These are phyloP conservation scores for Zygnema cylindricum DNA, from an alignment of 139 green algal species.

Conservation along the genomic window DNA sequence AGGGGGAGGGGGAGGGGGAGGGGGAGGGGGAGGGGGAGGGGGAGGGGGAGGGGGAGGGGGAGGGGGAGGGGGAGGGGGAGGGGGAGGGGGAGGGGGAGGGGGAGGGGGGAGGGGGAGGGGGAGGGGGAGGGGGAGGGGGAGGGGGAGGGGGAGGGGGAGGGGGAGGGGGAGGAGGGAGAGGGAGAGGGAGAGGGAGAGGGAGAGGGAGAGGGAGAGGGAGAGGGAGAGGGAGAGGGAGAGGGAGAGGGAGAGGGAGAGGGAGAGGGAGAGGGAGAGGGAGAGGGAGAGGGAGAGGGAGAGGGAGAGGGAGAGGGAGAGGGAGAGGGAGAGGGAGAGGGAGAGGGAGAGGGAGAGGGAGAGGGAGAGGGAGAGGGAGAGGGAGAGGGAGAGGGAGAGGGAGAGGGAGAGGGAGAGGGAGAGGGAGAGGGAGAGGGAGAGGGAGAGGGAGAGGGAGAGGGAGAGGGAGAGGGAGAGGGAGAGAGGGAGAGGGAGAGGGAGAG, in stretches of 20 bases:
- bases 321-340: not conserved
- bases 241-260: constrained; percentile 2
- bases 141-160: not conserved
- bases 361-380: not conserved
- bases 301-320: not conserved
- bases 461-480: constrained; percentile 55
- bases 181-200: constrained; percentile 6
- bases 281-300: not conserved
- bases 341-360: not conserved
- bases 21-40: no score
- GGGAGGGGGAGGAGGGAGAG: constrained; percentile 11
- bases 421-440: not conserved
- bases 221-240: not conserved
- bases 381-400: not conserved
- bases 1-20: no score
- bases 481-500: not conserved
- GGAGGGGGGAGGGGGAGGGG: not conserved
- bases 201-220: constrained; percentile 27
- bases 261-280: constrained; percentile 10
- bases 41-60: constrained; percentile 93
- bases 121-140: constrained; percentile 8
- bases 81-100: constrained; percentile 78
- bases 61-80: constrained; percentile 90
- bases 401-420: constrained; percentile 35
- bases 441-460: not conserved